Base-by-base conservation (phyloP, 345 rosid species). In the Conringia planisiliqua region DNA sequence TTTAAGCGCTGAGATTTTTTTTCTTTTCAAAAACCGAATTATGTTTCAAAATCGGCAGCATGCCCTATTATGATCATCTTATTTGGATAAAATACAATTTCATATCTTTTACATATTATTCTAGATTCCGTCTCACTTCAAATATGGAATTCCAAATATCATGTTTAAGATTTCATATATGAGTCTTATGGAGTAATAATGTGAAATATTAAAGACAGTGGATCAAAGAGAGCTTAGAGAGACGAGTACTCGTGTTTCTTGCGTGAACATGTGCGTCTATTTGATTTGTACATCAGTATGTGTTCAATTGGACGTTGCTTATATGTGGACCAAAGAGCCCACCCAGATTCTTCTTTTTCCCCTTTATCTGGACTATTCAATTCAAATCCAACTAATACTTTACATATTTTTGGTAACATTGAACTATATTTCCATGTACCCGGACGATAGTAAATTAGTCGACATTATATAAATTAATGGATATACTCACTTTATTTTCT, bases 291-390 rank as follows among this genome's bases (percentile, higher is more conserved):
- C 56, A 70, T 35, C 58, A 46, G 74, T 46, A 22, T 46, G 58
- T n/a, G 74, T 46, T 11, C 35, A 72, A 50, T 62, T 62, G 70
- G 70, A 72, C 48, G 39, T 50, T 72, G 40, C 61, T 13, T 62
- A 72, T 30, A 62, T 51, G 76, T 72, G 76, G 70, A 63, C 76
- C 76, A 51, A 12, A 51, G 42, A 52, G 51, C 27, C 40, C 59
- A 71, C 35, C 43, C 62, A 62, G 4, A 61, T 71, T n/a, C 20
- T 61, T 61, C 18, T 14, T 54, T 39, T 10, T n/a, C n/a, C 44
- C 63, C 68, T 47, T 71, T 47, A 47, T 35, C 12, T 71, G 13
- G 30, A 61, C 75, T 60, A 47, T 38, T 62, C 68, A 20, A 36
- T 47, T 50, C 17, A 71, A 71, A 71, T 61, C 68, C 51, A 61